These are phyloP conservation scores for Rhizopogon sp. DNA, from an alignment of 768 basidiomycete species.

Conservation along the genomic window DNA sequence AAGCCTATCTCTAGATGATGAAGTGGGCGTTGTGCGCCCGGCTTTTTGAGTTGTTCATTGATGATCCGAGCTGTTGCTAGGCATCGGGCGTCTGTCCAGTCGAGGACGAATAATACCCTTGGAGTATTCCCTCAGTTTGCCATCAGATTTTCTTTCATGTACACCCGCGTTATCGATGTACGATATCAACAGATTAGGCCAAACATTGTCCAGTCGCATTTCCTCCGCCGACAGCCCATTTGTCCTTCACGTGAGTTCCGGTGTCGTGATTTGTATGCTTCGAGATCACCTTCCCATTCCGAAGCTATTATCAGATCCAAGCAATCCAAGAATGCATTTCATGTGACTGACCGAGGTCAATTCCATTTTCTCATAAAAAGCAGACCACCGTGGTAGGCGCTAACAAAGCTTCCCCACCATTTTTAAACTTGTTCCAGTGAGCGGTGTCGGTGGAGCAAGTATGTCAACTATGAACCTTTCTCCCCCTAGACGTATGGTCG, in stretches of 20 bases:
- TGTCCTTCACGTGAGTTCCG: constrained; percentile 2
- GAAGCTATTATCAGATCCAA: constrained; percentile 13
- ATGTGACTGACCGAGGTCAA: constrained; percentile 5
- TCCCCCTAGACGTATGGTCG: constrained; percentile 24
- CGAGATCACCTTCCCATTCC: constrained; percentile 3
- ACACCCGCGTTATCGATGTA: constrained; percentile 12
- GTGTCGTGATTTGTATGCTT: constrained; percentile 22
- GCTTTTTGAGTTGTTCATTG: background rate
- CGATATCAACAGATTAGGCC: constrained; percentile 14
- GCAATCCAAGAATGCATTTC: constrained; percentile 5
- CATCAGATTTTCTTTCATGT: constrained; percentile 15
- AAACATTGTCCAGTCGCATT: constrained; percentile 10
- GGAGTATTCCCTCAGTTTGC: constrained; percentile 3
- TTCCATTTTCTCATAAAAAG: constrained; percentile 17
- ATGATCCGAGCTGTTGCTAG: constrained; percentile 21
- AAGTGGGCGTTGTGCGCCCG: constrained; percentile 7
- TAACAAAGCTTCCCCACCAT: background rate
- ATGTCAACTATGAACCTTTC: constrained; percentile 11
- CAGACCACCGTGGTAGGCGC: background rate
- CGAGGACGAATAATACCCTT: constrained; percentile 2
- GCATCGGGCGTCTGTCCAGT: constrained; percentile 16
- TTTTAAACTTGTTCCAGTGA: background rate
- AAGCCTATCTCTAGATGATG: constrained; percentile 9
- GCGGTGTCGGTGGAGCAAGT: background rate
- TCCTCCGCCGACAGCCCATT: background rate